These are phyloP conservation scores for Prunus kanzakura DNA, from an alignment of 306 rosid species.

Conservation along the genomic window DNA sequence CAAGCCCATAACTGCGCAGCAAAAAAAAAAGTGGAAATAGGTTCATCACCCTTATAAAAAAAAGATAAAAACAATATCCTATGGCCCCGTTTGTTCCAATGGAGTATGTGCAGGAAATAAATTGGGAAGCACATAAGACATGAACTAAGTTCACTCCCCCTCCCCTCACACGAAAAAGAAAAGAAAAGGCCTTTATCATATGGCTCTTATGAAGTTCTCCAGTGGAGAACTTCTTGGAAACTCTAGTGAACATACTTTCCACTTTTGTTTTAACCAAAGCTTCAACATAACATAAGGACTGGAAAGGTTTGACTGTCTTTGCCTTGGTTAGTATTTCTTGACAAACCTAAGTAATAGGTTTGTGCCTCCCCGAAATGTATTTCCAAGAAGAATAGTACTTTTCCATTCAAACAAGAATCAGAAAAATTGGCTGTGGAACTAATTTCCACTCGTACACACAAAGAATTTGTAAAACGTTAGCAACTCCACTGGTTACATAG, in stretches of 20 bases:
- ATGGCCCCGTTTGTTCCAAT: not conserved
- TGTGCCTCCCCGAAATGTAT: not conserved
- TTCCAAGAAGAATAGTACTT: not conserved
- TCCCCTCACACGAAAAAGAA: not conserved
- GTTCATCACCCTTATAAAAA: not conserved
- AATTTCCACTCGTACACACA: not conserved
- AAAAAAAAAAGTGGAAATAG: slow-evolving; percentile 8
- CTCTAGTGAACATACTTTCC: not conserved
- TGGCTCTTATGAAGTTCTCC: not conserved
- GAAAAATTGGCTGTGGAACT: not conserved
- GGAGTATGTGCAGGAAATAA: not conserved
- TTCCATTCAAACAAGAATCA: not conserved
- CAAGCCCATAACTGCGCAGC: slow-evolving; percentile 81
- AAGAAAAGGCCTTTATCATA: not conserved
- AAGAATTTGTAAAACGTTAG: not conserved
- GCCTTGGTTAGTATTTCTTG: not conserved
- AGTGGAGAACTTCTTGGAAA: not conserved
- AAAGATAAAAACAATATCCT: not conserved
- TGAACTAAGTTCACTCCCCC: not conserved
- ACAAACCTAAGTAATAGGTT: not conserved
- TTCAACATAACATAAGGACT: not conserved
- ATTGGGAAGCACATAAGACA: too few relatives aligned
- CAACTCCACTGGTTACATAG: not conserved
- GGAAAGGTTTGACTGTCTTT: not conserved
- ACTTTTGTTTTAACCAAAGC: not conserved